Evolutionary conservation across 306 rosid species (phyloP).

Genomic region (Mimosa pudica): DNA sequence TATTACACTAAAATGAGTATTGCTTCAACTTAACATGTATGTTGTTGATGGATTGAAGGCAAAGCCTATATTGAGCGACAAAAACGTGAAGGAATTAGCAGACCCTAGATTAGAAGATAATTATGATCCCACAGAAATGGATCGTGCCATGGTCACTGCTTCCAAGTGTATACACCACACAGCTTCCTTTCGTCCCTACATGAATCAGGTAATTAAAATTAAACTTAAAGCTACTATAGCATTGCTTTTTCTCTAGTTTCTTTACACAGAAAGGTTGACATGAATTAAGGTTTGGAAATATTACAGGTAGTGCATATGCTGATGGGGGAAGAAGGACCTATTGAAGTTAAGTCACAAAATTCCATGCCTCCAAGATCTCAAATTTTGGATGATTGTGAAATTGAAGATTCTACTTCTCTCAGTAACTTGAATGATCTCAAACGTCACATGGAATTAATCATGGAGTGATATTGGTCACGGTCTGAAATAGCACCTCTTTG

Average conservation of each 20-base stretch:
- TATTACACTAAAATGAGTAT: neutral
- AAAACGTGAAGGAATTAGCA: conserved; percentile 50
- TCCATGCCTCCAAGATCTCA: conserved; percentile 46
- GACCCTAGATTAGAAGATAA: conserved; percentile 61
- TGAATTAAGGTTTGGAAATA: neutral
- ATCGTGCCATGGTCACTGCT: conserved; percentile 59
- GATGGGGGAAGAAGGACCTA: conserved; percentile 52
- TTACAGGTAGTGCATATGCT: conserved; percentile 61
- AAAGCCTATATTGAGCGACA: conserved; percentile 61
- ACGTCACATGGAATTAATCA: conserved; percentile 70
- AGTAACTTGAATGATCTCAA: conserved; percentile 66
- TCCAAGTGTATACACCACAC: conserved; percentile 74
- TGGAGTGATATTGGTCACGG: conserved; percentile 52
- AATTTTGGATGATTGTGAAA: conserved; percentile 66
- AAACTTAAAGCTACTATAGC: too few relatives aligned
- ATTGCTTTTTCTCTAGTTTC: too few relatives aligned
- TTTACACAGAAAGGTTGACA: neutral
- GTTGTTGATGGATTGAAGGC: conserved; percentile 49
- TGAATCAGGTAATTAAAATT: conserved; percentile 55
- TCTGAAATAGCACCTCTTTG: neutral
- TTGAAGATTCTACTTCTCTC: conserved; percentile 76
- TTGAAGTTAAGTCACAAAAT: conserved; percentile 51
- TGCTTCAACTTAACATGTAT: neutral
- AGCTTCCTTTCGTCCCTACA: conserved; percentile 66
- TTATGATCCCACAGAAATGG: conserved; percentile 63